phyloP scores from a whole-genome alignment of 108 stramenopile genomes.

The Mayamaea pseudoterrestris region DNA sequence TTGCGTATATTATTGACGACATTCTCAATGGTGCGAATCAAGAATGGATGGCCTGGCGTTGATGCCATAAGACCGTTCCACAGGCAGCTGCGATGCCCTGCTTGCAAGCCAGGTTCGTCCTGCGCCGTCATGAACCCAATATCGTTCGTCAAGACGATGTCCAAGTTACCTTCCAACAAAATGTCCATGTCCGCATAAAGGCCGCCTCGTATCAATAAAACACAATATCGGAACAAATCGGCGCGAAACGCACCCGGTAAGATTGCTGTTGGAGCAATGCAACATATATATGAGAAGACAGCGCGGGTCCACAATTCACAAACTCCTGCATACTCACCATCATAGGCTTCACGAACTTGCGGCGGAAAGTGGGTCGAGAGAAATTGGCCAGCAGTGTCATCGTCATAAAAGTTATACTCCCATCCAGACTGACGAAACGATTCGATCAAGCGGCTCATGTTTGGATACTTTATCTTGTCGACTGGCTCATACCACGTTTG shows the following conservation, averaged over 20 bases:
- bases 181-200: constrained; percentile 62
- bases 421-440: constrained; percentile 47
- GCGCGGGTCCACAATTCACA: too few relatives aligned
- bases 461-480: constrained; percentile 47
- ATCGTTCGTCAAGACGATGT: constrained; percentile 29
- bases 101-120: constrained; percentile 30
- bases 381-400: constrained; percentile 33
- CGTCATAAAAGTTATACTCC: constrained; percentile 51
- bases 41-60: constrained; percentile 48
- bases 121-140: constrained; percentile 47
- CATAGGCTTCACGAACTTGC: constrained; percentile 46
- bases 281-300: too few relatives aligned
- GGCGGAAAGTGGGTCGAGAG: constrained; percentile 44
- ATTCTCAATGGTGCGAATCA: constrained; percentile 29
- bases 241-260: constrained; percentile 44
- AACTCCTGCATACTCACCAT: too few relatives aligned
- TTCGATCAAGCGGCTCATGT: constrained; percentile 46
- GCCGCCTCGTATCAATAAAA: constrained; percentile 47
- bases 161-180: constrained; percentile 47
- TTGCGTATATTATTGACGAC: constrained; percentile 63
- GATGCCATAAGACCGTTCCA: constrained; percentile 59
- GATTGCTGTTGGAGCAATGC: too few relatives aligned
- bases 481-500: constrained; percentile 64
- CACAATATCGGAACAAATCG: constrained; percentile 61
- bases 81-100: constrained; percentile 18